Percentiles rank a stretch among this genome's conserved stretches.
Conservation (phyloP, 2,329 filamentous ascomycete species). For the Cladosporium sp. region DNA sequence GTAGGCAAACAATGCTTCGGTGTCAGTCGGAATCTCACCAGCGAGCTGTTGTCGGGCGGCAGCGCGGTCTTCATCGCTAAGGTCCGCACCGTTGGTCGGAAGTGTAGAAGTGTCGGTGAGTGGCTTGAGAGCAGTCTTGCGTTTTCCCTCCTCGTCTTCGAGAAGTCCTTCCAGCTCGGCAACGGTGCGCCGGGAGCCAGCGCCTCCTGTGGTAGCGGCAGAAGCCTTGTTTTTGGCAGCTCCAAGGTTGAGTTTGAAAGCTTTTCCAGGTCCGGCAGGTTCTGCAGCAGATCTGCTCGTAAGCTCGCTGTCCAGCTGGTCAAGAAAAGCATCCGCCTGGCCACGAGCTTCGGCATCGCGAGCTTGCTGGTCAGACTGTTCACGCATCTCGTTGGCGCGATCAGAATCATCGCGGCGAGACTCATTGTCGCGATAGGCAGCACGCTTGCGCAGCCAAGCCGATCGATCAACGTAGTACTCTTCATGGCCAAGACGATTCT, state of each 20-base stretch:
- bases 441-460: slow-evolving; percentile 77
- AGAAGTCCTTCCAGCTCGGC: slow-evolving; percentile 91
- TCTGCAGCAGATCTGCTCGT: slow-evolving; percentile 40
- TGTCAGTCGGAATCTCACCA: slow-evolving; percentile 81
- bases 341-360: slow-evolving; percentile 73
- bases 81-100: slow-evolving; percentile 71
- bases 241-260: slow-evolving; percentile 89
- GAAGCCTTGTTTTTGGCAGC: slow-evolving; percentile 63
- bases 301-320: slow-evolving; percentile 74
- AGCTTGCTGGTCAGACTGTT: slow-evolving; percentile 56
- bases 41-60: slow-evolving; percentile 77
- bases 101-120: slow-evolving; percentile 40
- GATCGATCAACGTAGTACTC: slow-evolving; percentile 84
- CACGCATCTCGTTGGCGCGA: slow-evolving; percentile 68
- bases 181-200: slow-evolving; percentile 57
- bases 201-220: slow-evolving; percentile 38
- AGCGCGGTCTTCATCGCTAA: slow-evolving; percentile 81
- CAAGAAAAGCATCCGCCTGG: slow-evolving; percentile 86
- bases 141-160: slow-evolving; percentile 72
- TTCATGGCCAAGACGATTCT: slow-evolving; percentile 71
- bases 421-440: slow-evolving; percentile 66
- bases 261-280: slow-evolving; percentile 33
- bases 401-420: slow-evolving; percentile 74
- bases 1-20: slow-evolving; percentile 86
- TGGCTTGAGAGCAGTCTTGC: slow-evolving; percentile 36